These are phyloP conservation scores for Yamadazyma nakazawae DNA, from an alignment of 805 yeast genomes.

Conservation along the genomic window DNA sequence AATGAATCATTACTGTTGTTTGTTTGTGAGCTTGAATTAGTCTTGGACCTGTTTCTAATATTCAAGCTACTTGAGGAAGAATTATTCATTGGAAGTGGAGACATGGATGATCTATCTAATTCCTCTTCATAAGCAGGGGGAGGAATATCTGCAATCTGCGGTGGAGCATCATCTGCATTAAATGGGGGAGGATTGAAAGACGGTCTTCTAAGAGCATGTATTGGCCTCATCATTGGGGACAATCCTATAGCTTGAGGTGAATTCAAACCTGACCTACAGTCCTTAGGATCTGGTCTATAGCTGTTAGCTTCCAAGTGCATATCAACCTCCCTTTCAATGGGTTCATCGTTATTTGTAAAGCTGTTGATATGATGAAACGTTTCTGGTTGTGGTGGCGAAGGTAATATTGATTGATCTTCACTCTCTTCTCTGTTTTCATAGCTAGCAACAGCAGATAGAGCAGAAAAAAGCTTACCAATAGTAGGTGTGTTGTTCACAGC, in stretches of 20 bases:
- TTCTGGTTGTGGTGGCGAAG: constrained; percentile 5
- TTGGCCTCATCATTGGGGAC: constrained; percentile 49
- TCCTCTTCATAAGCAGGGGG: constrained; percentile 33
- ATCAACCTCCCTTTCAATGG: constrained; percentile 35
- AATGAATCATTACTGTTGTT: neutral
- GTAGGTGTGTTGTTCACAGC: constrained; percentile 36
- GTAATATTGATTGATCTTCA: neutral
- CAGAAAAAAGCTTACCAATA: constrained; percentile 13
- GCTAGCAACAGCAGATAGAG: constrained; percentile 12
- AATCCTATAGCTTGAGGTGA: constrained; percentile 60
- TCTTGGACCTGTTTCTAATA: constrained; percentile 2
- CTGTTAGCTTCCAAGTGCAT: constrained; percentile 45
- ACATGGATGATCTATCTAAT: neutral
- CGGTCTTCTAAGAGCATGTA: constrained; percentile 52
- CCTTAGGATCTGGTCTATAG: constrained; percentile 51
- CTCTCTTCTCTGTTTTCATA: neutral
- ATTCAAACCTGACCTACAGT: constrained; percentile 36
- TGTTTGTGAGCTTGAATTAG: constrained; percentile 2
- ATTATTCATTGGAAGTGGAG: neutral
- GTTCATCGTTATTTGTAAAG: constrained; percentile 25
- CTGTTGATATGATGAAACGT: constrained; percentile 28
- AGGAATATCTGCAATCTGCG: constrained; percentile 16
- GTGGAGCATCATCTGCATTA: constrained; percentile 23
- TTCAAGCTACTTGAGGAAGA: constrained; percentile 2
- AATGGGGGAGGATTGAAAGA: constrained; percentile 65